A percentile compares a stretch with the other conserved stretches of the same genome.
Conservation (phyloP, 1,139 yeast genomes). For the Taphrina flavorubra region DNA sequence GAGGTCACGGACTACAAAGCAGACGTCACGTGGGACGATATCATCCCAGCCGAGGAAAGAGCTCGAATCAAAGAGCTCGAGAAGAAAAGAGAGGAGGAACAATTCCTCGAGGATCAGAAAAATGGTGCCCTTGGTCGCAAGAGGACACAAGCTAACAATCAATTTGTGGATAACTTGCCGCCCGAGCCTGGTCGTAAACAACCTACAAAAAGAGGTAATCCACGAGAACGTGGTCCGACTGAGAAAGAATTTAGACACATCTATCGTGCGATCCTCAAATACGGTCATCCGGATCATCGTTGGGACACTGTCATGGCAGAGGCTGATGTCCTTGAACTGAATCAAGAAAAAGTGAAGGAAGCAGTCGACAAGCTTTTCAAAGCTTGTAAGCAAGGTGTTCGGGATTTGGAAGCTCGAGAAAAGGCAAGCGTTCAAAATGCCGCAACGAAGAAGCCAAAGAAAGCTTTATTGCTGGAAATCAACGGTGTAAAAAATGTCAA, state of each 20-base stretch:
- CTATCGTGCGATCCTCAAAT: slow-evolving; percentile 78
- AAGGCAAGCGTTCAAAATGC: slow-evolving; percentile 59
- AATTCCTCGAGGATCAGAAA: slow-evolving; percentile 83
- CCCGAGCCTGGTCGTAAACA: slow-evolving; percentile 53
- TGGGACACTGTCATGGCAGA: slow-evolving; percentile 91
- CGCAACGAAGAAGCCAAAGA: slow-evolving; percentile 71
- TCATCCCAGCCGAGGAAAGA: slow-evolving; percentile 93
- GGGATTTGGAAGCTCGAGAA: slow-evolving; percentile 69
- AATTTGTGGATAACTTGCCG: slow-evolving; percentile 42
- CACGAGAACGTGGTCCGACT: slow-evolving; percentile 57
- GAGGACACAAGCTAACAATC: slow-evolving; percentile 48
- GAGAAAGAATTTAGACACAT: slow-evolving; percentile 89
- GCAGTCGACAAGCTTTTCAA: slow-evolving; percentile 74
- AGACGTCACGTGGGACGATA: slow-evolving; percentile 98
- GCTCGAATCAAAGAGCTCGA: slow-evolving; percentile 89
- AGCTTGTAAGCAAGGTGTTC: slow-evolving; percentile 66
- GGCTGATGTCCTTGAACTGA: slow-evolving; percentile 84
- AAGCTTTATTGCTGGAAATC: slow-evolving; percentile 87
- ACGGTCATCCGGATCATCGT: slow-evolving; percentile 79
- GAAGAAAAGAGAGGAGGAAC: slow-evolving; percentile 82
- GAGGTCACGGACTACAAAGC: slow-evolving; percentile 99
- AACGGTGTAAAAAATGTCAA: slow-evolving; percentile 87
- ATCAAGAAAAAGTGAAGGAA: slow-evolving; percentile 78
- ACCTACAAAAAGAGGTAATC: slow-evolving; percentile 51
- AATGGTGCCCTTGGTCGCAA: slow-evolving; percentile 62